Conservation (phyloP, 2,329 filamentous ascomycete genomes). For the Epichloe gansuensis region DNA sequence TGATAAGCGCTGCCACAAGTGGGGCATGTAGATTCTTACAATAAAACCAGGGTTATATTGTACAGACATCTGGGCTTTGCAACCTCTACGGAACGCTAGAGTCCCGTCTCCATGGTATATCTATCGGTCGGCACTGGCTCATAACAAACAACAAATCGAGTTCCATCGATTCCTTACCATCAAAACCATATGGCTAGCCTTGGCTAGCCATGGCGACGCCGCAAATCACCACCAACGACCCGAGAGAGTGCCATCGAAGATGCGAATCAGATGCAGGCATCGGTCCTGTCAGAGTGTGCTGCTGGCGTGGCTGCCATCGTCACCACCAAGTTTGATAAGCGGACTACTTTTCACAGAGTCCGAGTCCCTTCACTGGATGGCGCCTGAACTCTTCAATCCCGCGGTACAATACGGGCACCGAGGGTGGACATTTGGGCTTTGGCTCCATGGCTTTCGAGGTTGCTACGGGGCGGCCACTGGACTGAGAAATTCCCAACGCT, state of each 20-base stretch:
- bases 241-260: slow-evolving; percentile 53
- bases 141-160: background rate
- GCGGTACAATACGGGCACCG: slow-evolving; percentile 56
- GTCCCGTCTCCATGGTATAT: background rate
- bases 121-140: background rate
- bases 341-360: slow-evolving; percentile 70
- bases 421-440: slow-evolving; percentile 77
- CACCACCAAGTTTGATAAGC: slow-evolving; percentile 62
- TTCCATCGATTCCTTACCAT: background rate
- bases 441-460: slow-evolving; percentile 73
- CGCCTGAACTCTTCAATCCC: slow-evolving; percentile 60
- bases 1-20: too few species aligned
- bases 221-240: slow-evolving; percentile 26
- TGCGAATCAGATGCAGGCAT: slow-evolving; percentile 55
- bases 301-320: slow-evolving; percentile 63
- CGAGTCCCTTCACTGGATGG: slow-evolving; percentile 79
- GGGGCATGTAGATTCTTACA: too few species aligned
- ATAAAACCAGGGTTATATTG: too few species aligned
- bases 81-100: too few species aligned
- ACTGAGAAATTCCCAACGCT: slow-evolving; percentile 43
- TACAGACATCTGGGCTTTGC: too few species aligned
- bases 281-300: slow-evolving; percentile 35
- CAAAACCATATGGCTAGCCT: background rate
- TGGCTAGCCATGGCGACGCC: background rate
- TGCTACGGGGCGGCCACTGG: slow-evolving; percentile 53